Conservation (phyloP, 2,329 filamentous ascomycete genomes). For the Chrysoporthe austroafricana region DNA sequence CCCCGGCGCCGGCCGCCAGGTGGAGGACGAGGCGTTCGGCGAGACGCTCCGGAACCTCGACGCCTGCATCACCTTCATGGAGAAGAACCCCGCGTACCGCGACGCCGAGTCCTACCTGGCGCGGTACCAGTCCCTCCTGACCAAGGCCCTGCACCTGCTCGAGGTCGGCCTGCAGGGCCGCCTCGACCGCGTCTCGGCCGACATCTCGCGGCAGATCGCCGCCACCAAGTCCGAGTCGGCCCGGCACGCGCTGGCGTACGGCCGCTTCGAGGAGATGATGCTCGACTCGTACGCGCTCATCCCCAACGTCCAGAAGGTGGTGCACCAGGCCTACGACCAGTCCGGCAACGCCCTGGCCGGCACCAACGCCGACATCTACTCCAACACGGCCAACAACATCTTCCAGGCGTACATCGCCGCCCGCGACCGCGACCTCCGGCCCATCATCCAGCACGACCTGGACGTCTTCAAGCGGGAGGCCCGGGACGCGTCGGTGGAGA, state of each 20-base stretch:
- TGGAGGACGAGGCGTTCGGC: constrained; percentile 81
- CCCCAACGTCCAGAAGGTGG: constrained; percentile 58
- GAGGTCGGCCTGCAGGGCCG: constrained; percentile 60
- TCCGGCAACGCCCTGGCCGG: constrained; percentile 50
- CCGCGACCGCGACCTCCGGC: constrained; percentile 57
- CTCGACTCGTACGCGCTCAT: constrained; percentile 59
- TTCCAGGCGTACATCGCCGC: constrained; percentile 57
- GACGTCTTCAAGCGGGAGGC: constrained; percentile 58
- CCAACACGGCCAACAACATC: constrained; percentile 57
- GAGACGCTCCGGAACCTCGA: constrained; percentile 89
- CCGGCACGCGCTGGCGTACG: constrained; percentile 62
- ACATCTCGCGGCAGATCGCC: constrained; percentile 58
- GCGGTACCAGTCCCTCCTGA: constrained; percentile 80
- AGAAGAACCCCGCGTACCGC: constrained; percentile 78
- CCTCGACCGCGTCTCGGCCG: constrained; percentile 56
- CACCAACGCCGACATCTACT: constrained; percentile 55
- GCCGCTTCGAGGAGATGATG: constrained; percentile 62
- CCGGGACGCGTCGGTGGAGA: constrained; percentile 55
- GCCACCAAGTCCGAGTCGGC: constrained; percentile 62
- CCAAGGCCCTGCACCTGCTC: constrained; percentile 65
- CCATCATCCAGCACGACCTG: constrained; percentile 57
- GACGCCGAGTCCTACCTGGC: constrained; percentile 88
- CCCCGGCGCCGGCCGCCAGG: constrained; percentile 83
- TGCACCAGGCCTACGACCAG: constrained; percentile 56
- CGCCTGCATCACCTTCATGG: constrained; percentile 91